These are phyloP conservation scores for Botrytis porri DNA, from an alignment of 2,329 filamentous ascomycete genomes.

Conservation along the genomic window DNA sequence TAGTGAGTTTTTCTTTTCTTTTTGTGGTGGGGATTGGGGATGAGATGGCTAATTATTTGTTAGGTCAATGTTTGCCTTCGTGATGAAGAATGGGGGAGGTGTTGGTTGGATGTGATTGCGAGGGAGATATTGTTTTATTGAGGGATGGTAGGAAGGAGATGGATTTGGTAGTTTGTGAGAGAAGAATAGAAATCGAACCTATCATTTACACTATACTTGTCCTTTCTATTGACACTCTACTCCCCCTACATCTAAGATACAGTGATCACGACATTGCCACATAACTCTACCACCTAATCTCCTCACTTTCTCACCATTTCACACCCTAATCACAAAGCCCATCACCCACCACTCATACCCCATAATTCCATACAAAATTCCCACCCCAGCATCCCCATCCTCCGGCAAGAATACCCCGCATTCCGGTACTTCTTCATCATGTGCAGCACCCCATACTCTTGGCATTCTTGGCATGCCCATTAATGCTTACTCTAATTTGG, in stretches of 20 bases:
- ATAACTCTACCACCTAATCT: background rate
- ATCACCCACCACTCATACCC: background rate
- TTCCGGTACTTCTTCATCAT: background rate
- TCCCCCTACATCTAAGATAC: background rate
- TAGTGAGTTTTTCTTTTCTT: slow-evolving; percentile 12
- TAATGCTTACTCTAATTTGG: background rate
- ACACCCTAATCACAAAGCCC: background rate
- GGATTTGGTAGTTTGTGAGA: background rate
- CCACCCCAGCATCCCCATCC: background rate
- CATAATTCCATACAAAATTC: background rate
- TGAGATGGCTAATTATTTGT: background rate
- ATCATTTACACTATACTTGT: background rate
- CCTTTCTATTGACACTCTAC: background rate
- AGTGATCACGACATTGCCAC: background rate
- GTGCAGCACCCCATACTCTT: background rate
- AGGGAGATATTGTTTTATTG: background rate
- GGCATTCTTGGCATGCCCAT: background rate
- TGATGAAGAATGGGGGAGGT: background rate
- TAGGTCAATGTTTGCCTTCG: slow-evolving; percentile 11
- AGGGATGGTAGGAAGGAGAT: background rate
- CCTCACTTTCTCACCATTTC: background rate
- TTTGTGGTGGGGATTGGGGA: too few species aligned
- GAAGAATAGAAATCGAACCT: background rate
- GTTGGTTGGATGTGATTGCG: background rate
- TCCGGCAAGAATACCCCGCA: background rate